Percentiles rank a stretch among this genome's conserved stretches.
These are phyloP conservation scores for Trichoderma lentiforme DNA, from an alignment of 2,329 filamentous ascomycete species.

Conservation along the genomic window DNA sequence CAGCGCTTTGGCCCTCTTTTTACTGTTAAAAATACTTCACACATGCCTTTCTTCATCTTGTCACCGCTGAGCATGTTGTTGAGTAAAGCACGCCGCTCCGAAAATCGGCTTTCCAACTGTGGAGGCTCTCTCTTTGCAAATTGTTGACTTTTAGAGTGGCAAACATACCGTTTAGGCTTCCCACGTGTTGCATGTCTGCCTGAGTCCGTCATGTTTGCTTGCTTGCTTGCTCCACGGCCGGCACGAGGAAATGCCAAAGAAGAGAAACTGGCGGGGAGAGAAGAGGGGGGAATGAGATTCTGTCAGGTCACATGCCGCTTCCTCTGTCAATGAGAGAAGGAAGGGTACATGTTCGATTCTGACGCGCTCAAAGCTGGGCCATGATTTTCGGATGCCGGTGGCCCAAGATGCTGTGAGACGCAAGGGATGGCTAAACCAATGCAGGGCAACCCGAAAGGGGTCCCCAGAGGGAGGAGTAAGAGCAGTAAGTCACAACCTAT, in stretches of 20 bases:
- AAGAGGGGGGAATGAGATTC: not conserved
- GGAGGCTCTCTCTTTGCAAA: not conserved
- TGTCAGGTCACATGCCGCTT: not conserved
- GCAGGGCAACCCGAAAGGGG: conserved; percentile 4
- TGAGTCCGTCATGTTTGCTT: not conserved
- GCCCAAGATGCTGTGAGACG: conserved; percentile 2
- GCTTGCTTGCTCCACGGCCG: not conserved
- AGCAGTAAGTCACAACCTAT: not conserved
- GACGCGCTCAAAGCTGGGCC: not conserved
- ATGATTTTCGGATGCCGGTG: not conserved
- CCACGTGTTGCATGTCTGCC: not conserved
- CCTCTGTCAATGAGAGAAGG: not conserved
- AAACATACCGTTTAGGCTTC: not conserved
- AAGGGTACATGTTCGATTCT: not conserved
- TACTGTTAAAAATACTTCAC: not conserved
- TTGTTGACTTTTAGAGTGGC: not conserved
- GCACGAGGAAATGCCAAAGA: not conserved
- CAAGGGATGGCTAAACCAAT: conserved; percentile 3
- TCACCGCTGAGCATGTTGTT: not conserved
- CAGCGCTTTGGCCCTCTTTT: conserved; percentile 4
- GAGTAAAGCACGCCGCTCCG: not conserved
- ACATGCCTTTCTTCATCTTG: not conserved
- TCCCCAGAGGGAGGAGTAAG: not conserved
- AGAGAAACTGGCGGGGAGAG: conserved; percentile 1
- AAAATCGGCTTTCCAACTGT: not conserved